Evolutionary conservation across 805 yeast species (phyloP), one percentile per base, ranked within the genome.

Genomic region (Metschnikowia reukaufii): DNA sequence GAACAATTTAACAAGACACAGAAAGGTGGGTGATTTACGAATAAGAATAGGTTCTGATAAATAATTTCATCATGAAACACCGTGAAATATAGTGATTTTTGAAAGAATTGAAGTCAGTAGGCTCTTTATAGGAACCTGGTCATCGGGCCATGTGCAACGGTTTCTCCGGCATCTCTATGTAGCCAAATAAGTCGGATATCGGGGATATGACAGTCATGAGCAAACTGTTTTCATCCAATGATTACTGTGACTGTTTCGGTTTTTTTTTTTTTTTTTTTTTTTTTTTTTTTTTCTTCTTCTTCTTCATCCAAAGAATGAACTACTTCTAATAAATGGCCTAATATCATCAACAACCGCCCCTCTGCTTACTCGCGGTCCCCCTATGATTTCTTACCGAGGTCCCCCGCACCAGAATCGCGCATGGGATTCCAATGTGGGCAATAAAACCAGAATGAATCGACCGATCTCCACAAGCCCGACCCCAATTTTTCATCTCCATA

Each of bases 1-100:
- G 55, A 58, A 34, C 61, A 66, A 39, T 68, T 64, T 52, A 49
- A 65, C 17, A 56, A 61, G n/a, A 57, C 63, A 31, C 52, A 54
- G 29, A 36, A 36, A 7, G 36, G 42, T 10, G 17, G 27, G 6
- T 39, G 34, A 39, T 25, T 13, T 25, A 25, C 29, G 29, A 25
- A 25, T 25, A 25, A 3, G 29, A 25, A 13, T 9, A n/a, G 20
- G 12, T 35, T 8, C 23, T 35, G 25, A 18, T 35, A 2, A 4
- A 25, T 9, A 16, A 4, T 9, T 7, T n/a, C 6, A n/a, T 16
- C 5, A 23, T 25, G 19, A n/a, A 21, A 37, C 20, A 23, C 13
- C 36, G 13, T 15, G 19, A 34, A 10, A 10, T n/a, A n/a, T n/a
- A n/a, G n/a, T n/a, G n/a, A n/a, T n/a, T n/a, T n/a, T 12, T 4